These are phyloP conservation scores for Starmerella vitae DNA, from an alignment of 805 yeast genomes.

Conservation along the genomic window DNA sequence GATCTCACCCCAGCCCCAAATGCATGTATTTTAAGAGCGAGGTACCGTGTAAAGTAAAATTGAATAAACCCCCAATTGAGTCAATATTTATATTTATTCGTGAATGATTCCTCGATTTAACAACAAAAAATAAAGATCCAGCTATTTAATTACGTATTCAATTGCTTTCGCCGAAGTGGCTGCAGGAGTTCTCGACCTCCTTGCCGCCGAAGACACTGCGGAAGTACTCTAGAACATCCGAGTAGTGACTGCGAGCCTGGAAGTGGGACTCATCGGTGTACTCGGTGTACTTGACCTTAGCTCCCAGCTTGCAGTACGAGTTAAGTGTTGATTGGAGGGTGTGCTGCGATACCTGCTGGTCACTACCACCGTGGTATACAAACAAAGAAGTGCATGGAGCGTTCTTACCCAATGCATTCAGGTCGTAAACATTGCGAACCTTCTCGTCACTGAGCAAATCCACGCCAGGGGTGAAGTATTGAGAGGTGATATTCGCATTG, in stretches of 20 bases:
- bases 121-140: too few species aligned
- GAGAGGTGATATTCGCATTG: conserved; percentile 15
- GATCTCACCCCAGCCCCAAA: too few species aligned
- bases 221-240: conserved; percentile 10
- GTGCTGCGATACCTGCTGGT: conserved; percentile 17
- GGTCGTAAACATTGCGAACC: conserved; percentile 12
- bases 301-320: conserved; percentile 21
- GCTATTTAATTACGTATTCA: too few species aligned
- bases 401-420: conserved; percentile 19
- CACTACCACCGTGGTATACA: conserved; percentile 23
- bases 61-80: too few species aligned
- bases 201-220: conserved; percentile 4
- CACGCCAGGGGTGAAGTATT: conserved; percentile 14
- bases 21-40: too few species aligned
- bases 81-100: too few species aligned
- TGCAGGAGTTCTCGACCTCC: conserved; percentile 5
- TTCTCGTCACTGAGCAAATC: conserved; percentile 11
- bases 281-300: conserved; percentile 17
- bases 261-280: conserved; percentile 12
- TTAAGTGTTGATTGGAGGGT: conserved; percentile 15
- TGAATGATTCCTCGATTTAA: too few species aligned
- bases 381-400: conserved; percentile 20
- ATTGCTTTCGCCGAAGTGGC: not conserved
- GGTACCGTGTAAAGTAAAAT: too few species aligned
- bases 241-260: conserved; percentile 1